Percentiles rank a stretch among this genome's conserved stretches.
Conservation (phyloP, 345 rosid genomes). For the Pistacia integerrima region DNA sequence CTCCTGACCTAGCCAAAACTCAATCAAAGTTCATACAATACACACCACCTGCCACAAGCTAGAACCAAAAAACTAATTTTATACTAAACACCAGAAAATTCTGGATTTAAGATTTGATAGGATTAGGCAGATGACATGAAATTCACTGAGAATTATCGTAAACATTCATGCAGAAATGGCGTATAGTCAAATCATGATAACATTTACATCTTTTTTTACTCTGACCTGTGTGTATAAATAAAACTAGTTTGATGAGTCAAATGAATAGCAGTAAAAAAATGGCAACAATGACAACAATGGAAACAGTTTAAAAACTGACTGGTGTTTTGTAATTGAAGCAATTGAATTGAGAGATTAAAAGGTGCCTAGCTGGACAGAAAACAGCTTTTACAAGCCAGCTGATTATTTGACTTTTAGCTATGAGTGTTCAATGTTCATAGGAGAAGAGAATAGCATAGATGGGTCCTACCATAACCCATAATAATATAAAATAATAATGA, state of each 20-base stretch:
- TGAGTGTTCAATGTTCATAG: background rate
- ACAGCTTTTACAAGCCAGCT: slow-evolving; percentile 51
- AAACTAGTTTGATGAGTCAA: background rate
- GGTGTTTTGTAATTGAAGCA: background rate
- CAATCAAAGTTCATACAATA: background rate
- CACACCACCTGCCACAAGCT: slow-evolving; percentile 12
- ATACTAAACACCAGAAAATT: background rate
- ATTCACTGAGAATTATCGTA: background rate
- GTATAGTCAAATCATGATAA: background rate
- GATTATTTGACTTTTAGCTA: slow-evolving; percentile 47
- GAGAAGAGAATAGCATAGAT: background rate
- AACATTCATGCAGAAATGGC: background rate
- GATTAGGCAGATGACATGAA: background rate
- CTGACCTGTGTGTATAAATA: background rate
- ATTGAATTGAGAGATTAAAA: background rate
- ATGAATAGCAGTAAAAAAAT: slow-evolving; percentile 1
- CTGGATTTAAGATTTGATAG: background rate
- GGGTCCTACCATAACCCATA: slow-evolving; percentile 29
- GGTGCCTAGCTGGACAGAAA: slow-evolving; percentile 35
- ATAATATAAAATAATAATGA: background rate
- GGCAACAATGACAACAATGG: slow-evolving; percentile 9
- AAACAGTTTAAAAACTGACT: background rate
- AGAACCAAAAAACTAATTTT: background rate
- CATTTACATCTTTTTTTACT: background rate
- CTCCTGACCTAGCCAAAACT: slow-evolving; percentile 3